Evolutionary conservation across 257 asterid genomes (phyloP).

Genomic region (Solanum paucissectum): DNA sequence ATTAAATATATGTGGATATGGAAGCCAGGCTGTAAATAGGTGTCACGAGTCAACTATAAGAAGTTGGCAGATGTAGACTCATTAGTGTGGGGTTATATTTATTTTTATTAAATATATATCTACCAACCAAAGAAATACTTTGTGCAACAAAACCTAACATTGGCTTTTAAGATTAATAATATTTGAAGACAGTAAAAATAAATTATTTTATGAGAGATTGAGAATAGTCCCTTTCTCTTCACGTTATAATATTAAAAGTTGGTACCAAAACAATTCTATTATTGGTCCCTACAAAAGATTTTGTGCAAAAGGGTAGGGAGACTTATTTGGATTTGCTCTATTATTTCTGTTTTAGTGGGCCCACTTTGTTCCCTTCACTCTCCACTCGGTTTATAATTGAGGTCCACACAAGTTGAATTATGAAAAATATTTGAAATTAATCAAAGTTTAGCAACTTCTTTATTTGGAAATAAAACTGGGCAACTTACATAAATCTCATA

Average conservation of each 20-base stretch:
- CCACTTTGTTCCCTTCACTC: not conserved
- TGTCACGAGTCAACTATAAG: slow-evolving; percentile 5
- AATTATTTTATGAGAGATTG: not conserved
- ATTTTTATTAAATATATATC: slow-evolving; percentile 11
- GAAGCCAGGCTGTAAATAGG: slow-evolving; percentile 20
- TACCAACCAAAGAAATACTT: slow-evolving; percentile 10
- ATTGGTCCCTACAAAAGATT: slow-evolving; percentile 39
- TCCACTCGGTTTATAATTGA: not conserved
- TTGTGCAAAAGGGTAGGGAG: slow-evolving; percentile 15
- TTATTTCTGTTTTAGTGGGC: slow-evolving; percentile 2
- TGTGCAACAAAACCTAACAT: not conserved
- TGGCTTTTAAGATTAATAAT: not conserved
- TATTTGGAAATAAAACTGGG: not conserved
- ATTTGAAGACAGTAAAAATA: no score
- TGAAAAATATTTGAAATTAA: not conserved
- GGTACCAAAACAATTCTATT: slow-evolving; percentile 4
- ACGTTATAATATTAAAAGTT: slow-evolving; percentile 3
- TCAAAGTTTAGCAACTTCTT: not conserved
- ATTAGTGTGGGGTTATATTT: not conserved
- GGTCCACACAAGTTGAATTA: no score
- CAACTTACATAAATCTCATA: no score
- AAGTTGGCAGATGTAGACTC: slow-evolving; percentile 4
- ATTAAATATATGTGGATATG: not conserved
- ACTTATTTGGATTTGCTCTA: slow-evolving; percentile 5
- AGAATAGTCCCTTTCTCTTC: slow-evolving; percentile 13